These are phyloP conservation scores for Strobilomyces echinocephalus DNA, from an alignment of 768 basidiomycete species.

Conservation along the genomic window DNA sequence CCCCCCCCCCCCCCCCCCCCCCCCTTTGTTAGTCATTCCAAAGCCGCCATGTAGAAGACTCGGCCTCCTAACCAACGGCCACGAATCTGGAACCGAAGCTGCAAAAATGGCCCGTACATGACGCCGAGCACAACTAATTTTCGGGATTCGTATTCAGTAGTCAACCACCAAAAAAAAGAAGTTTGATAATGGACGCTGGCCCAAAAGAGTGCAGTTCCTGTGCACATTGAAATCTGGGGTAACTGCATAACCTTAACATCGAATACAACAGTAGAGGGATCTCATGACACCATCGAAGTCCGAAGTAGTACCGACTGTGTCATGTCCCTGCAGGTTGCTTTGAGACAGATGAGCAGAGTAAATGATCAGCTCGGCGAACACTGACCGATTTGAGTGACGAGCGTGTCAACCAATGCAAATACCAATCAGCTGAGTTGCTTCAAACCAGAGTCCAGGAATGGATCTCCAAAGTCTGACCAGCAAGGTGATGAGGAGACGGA, in stretches of 20 bases:
- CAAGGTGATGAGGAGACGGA: not conserved
- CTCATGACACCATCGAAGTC: not conserved
- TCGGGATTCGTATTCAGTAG: not conserved
- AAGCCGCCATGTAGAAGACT: too few species aligned
- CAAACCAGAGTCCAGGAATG: slow-evolving; percentile 39
- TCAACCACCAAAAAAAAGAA: not conserved
- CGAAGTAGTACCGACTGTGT: not conserved
- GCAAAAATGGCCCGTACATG: not conserved
- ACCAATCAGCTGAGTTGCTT: slow-evolving; percentile 24
- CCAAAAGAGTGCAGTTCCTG: not conserved
- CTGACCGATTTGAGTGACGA: slow-evolving; percentile 8
- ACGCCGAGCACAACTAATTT: not conserved
- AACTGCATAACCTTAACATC: slow-evolving; percentile 2
- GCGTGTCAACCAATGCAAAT: not conserved
- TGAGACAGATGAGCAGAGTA: slow-evolving; percentile 4
- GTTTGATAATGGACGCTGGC: not conserved
- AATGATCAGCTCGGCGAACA: not conserved
- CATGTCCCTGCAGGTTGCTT: not conserved
- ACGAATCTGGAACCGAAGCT: not conserved
- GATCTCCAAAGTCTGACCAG: slow-evolving; percentile 49
- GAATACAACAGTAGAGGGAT: slow-evolving; percentile 1
- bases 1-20: too few species aligned
- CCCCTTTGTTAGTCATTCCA: too few species aligned
- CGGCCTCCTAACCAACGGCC: too few species aligned
- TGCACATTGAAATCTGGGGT: not conserved